phyloP scores from a whole-genome alignment of 306 rosid genomes.

The Inga laurina region DNA sequence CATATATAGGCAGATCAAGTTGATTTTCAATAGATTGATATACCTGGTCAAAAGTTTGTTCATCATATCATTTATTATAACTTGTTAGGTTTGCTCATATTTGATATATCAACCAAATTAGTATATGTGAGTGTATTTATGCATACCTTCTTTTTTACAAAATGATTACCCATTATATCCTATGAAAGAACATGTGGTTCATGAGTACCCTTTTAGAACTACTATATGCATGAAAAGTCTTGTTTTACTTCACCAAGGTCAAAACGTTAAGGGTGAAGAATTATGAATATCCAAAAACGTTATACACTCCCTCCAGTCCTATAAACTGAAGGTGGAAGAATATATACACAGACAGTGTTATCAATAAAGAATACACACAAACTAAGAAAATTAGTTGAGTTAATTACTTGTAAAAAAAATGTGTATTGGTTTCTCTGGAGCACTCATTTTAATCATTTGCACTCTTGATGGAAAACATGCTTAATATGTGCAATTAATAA shows the following conservation, averaged over 20 bases:
- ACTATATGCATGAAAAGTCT: not conserved
- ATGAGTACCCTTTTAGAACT: not conserved
- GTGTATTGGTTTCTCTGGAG: no score
- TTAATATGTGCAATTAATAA: no score
- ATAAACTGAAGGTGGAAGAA: no score
- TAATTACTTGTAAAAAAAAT: no score
- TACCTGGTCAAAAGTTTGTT: not conserved
- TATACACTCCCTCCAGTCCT: not conserved
- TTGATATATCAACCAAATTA: not conserved
- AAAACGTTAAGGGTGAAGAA: not conserved
- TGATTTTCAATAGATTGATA: not conserved
- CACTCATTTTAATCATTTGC: no score
- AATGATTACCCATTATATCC: not conserved
- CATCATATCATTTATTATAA: not conserved
- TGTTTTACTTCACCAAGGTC: not conserved
- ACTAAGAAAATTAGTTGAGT: no score
- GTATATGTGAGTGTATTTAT: not conserved
- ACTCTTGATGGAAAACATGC: no score
- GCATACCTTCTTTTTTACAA: not conserved
- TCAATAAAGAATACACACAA: no score
- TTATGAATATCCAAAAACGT: not conserved
- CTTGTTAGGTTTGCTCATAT: not conserved
- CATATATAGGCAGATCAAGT: not conserved
- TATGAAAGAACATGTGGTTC: not conserved
- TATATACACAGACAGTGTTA: no score